Base-by-base conservation (phyloP, 2,329 filamentous ascomycete species). In the Stagonosporopsis chrysanthemi region DNA sequence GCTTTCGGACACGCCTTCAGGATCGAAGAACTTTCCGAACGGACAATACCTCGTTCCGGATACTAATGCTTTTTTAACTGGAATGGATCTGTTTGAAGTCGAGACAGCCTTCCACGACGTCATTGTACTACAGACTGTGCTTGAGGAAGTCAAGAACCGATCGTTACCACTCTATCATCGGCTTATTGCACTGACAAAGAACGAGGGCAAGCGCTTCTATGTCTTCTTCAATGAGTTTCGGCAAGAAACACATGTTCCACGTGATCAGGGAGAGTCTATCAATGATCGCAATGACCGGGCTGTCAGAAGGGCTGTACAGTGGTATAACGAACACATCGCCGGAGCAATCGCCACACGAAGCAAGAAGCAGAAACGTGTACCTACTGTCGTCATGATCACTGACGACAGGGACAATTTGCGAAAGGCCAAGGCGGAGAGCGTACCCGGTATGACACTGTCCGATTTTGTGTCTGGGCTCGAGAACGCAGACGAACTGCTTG, bases 211-310 rank as follows among this genome's bases (percentile, higher is more conserved):
- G 82, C 88, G 94, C 52, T 98, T 97, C 75, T 97, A 98, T 72
- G 91, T 99, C 49, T 99, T 99, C 76, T 98, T 98, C 85, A 99
- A 99, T 76, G 95, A 99, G 70, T 99, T 99, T 73, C 86, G 94
- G 48, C 82, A 93, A 36, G 96, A 99, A 77, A 99, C 95, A 0
- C 90, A 97, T 71, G 86, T 97, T 44, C 80, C 84, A 26, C 85
- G 95, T 60, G 84, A 88, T 19, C 77, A 83, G 6, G 89, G 90
- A 35, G 95, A 99, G 80, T 90, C 86, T 3, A 95, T 99, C 78
- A 99, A 99, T 74, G 95, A 99, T 75, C 86, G 95, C 52, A 99
- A 99, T 72, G 96, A 99, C 75, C 88, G 93, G 60, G 92, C 95
- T 41, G 91, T 99, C 28, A 85, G 95, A 44, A 86, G 84, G 66